Evolutionary conservation across 192 early-diverging fungal species (phyloP), one percentile per base, ranked within the genome.

Genomic region (Entomortierella parvispora): DNA sequence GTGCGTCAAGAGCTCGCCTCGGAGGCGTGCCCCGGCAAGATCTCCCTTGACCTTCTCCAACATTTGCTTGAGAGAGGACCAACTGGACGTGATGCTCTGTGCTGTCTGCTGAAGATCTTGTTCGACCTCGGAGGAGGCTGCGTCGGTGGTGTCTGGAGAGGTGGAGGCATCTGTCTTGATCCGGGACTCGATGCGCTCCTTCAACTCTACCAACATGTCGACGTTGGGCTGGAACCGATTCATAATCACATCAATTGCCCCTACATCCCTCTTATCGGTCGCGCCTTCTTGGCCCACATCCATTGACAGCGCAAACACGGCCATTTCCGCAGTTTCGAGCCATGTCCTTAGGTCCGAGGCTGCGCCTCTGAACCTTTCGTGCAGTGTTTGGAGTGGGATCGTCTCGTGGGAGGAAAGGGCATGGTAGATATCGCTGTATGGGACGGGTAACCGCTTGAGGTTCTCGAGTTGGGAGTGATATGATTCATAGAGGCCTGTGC

Each of bases 11-110:
- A 72, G 67, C 51, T 70, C 68, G 8, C 64, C 59, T 3, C 70
- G 62, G 11, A 80, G 69, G 46, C 79, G 57, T 60, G 70, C 62
- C 25, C 81, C 85, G 0, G 70, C 61, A 12, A 86, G 56, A 7
- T 85, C 74, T 18, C 85, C 85, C 33, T 83, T 86, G 46, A 86
- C 81, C 25, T 80, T 84, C 28, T 82, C 71, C n/a, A 86, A 74
- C 60, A 82, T 86, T 49, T 86, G 80, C 52, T 85, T 85, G 26
- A 84, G 70, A 8, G 82, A 84, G n/a, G 80, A 71, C 87, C 87
- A 88, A 44, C 83, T 84, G 15, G 75, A 77, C 29, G 83, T 69
- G 17, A 86, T 65, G 31, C 81, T 74, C 10, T 71, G 80, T 22
- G 77, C 57, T 1, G 79, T 46, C 20, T 56, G 46, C 18, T 72